A percentile compares a stretch with the other conserved stretches of the same genome.
Evolutionary conservation across 2,329 filamentous ascomycete genomes (phyloP).

Genomic region (Aureobasidium sp.): DNA sequence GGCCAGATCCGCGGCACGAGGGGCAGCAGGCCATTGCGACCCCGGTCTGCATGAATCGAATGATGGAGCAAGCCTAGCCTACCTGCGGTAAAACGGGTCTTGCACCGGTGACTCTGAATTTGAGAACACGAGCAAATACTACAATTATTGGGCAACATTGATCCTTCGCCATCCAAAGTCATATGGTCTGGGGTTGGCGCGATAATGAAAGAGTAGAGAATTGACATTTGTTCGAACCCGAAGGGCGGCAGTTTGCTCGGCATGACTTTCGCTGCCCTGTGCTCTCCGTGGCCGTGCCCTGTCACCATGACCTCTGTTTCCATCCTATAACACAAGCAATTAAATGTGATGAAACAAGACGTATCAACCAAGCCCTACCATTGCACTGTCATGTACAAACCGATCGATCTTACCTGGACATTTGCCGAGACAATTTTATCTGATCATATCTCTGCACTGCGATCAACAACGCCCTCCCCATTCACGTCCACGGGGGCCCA

Average conservation of each 20-base stretch:
- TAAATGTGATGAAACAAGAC: not conserved
- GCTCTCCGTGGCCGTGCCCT: not conserved
- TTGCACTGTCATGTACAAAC: not conserved
- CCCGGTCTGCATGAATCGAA: slow-evolving; percentile 2
- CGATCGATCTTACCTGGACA: not conserved
- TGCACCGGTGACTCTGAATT: not conserved
- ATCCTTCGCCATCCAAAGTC: not conserved
- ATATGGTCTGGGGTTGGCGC: not conserved
- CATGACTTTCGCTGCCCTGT: not conserved
- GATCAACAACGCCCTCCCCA: not conserved
- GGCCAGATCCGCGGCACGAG: slow-evolving; percentile 4
- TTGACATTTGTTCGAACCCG: not conserved
- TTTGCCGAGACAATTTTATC: not conserved
- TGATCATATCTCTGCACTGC: not conserved
- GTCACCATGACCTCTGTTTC: not conserved
- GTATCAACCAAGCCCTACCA: not conserved
- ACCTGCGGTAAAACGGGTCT: not conserved
- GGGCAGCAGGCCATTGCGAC: not conserved
- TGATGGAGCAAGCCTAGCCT: not conserved
- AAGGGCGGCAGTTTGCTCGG: not conserved
- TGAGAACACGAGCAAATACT: not conserved
- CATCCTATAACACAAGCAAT: not conserved
- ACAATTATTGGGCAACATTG: not conserved
- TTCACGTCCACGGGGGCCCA: not conserved
- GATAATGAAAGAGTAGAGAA: not conserved